A percentile compares a stretch with the other conserved stretches of the same genome.
These are phyloP conservation scores for Xerocomus spinulosus DNA, from an alignment of 768 basidiomycete genomes.

Conservation along the genomic window DNA sequence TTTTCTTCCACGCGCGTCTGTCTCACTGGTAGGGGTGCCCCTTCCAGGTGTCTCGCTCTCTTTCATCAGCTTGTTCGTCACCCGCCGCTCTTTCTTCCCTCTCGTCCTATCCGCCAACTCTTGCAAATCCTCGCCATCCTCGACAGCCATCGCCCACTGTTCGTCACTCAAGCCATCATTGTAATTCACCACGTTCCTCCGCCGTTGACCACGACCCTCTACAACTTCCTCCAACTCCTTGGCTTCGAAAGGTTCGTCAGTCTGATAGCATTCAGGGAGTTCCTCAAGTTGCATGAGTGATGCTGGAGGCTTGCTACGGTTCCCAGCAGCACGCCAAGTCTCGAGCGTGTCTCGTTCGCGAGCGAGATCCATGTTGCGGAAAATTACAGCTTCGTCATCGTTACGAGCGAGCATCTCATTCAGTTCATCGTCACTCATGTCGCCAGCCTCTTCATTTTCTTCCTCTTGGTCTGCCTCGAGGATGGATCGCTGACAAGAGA, in stretches of 20 bases:
- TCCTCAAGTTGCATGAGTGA: conserved; percentile 83
- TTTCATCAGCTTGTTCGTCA: conserved; percentile 52
- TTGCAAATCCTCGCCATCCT: conserved; percentile 77
- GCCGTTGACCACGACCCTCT: conserved; percentile 82
- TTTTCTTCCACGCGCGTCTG: conserved; percentile 52
- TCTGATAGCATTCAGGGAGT: conserved; percentile 88
- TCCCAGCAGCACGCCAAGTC: conserved; percentile 66
- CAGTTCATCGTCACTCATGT: conserved; percentile 92
- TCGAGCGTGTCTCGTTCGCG: conserved; percentile 65
- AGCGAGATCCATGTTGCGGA: conserved; percentile 77
- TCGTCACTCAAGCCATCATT: conserved; percentile 94
- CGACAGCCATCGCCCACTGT: conserved; percentile 83
- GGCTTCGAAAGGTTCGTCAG: conserved; percentile 76
- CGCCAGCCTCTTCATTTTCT: conserved; percentile 84
- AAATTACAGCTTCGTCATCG: conserved; percentile 72
- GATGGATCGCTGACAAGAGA: conserved; percentile 65
- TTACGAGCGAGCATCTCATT: conserved; percentile 87
- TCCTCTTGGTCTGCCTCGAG: conserved; percentile 88
- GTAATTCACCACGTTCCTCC: conserved; percentile 82
- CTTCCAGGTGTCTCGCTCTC: conserved; percentile 59
- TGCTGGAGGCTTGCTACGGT: conserved; percentile 72
- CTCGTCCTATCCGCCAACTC: conserved; percentile 63
- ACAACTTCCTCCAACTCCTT: conserved; percentile 44
- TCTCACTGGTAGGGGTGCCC: conserved; percentile 61
- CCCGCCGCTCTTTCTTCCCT: conserved; percentile 62